Evolutionary conservation across 495 filamentous ascomycete genomes (phyloP), one percentile per base, ranked within the genome.

Genomic region (Talaromyces ruber): DNA sequence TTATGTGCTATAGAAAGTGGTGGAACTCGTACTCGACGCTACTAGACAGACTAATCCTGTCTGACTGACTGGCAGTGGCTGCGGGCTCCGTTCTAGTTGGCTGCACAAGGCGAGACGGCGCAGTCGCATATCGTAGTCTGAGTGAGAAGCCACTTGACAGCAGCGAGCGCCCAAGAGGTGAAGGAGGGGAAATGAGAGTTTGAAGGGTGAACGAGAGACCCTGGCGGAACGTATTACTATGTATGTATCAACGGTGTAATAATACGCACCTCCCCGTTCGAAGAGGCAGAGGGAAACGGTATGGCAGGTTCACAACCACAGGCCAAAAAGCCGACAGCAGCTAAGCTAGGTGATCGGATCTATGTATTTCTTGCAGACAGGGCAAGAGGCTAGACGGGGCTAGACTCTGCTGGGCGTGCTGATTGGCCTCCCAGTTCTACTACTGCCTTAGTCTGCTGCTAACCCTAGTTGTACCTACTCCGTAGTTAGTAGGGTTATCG

Each of bases 331-430:
- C 34, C 14, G 34, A 32, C 12, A 16, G 28, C 28, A 6, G 34
- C 34, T 5, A 39, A 39, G 12, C 11, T 26, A 28, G 51, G 28
- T 25, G 51, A 54, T 54, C 22, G 26, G 26, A 26, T 54, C 22
- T 25, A 3, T 6, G 26, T 57, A 57, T 29, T 32, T 14, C 26
- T 9, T 57, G 54, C 51, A 57, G 54, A 18, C 52, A 55, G 26
- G 52, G 52, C 52, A 30, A 8, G 52, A 34, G 54, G 54, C 54
- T 57, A 34, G 54, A 57, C 26, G 28, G 54, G 54, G 26, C 54
- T 30, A 34, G 54, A 57, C 54, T 16, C 26, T 16, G 26, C 54
- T 30, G 54, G 8, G 0, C 2, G 16, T 57, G 54, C 54, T 57
- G 29, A 57, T 57, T 57, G 54, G 54, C 7, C 28, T 25, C 5